Percentiles rank a stretch among this genome's conserved stretches.
phyloP scores from a whole-genome alignment of 2,329 filamentous ascomycete species.

The Pseudogymnoascus sp. region DNA sequence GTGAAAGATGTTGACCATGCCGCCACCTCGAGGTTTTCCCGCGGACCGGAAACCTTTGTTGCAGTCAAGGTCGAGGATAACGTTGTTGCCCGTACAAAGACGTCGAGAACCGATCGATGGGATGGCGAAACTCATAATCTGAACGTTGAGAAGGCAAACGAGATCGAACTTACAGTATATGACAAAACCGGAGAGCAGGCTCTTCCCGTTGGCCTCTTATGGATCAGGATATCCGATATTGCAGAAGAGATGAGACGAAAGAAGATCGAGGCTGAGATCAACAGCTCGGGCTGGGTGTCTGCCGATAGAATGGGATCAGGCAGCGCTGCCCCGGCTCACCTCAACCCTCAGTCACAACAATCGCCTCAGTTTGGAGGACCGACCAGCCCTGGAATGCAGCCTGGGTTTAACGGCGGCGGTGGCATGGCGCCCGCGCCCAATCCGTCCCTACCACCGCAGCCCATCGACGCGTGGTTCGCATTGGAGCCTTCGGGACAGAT shows the following conservation, averaged over 20 bases:
- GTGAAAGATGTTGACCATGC: slow-evolving; percentile 94
- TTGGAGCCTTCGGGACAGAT: slow-evolving; percentile 90
- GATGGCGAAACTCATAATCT: slow-evolving; percentile 84
- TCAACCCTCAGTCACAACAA: slow-evolving; percentile 47
- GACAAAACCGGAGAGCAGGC: slow-evolving; percentile 88
- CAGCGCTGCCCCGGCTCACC: slow-evolving; percentile 42
- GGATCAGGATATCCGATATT: slow-evolving; percentile 95
- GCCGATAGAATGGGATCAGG: slow-evolving; percentile 83
- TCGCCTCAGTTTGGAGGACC: slow-evolving; percentile 38
- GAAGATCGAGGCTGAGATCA: slow-evolving; percentile 93
- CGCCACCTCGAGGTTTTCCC: slow-evolving; percentile 70
- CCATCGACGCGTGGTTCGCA: slow-evolving; percentile 94
- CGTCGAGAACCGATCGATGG: slow-evolving; percentile 83
- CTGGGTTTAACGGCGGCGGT: slow-evolving; percentile 21
- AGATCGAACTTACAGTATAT: slow-evolving; percentile 95
- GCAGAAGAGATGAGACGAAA: slow-evolving; percentile 96
- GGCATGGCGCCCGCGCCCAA: slow-evolving; percentile 25
- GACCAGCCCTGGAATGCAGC: slow-evolving; percentile 27
- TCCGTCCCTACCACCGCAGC: slow-evolving; percentile 35
- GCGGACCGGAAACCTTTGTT: slow-evolving; percentile 90
- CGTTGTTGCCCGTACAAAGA: slow-evolving; percentile 78
- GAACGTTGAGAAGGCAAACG: slow-evolving; percentile 96
- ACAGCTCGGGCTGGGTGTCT: slow-evolving; percentile 91
- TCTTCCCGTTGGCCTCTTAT: slow-evolving; percentile 87
- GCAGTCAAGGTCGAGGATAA: slow-evolving; percentile 95